Conservation (phyloP, 495 filamentous ascomycete species). For the Penicillium soppii region DNA sequence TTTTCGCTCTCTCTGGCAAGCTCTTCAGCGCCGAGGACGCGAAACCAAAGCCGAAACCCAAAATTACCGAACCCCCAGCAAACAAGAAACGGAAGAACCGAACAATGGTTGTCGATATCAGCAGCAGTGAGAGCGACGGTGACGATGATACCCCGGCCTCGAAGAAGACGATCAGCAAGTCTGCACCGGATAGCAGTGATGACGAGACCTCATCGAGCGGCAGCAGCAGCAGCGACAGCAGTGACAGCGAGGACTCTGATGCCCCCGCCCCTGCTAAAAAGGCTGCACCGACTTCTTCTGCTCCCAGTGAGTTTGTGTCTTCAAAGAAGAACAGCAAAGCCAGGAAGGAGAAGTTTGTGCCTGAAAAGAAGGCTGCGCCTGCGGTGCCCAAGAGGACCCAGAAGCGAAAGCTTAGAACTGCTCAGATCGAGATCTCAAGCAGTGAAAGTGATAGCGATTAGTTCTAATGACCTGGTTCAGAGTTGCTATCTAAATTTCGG, state of each 20-base stretch:
- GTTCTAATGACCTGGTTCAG: neutral
- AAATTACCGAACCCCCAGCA: conserved; percentile 32
- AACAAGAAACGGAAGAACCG: conserved; percentile 60
- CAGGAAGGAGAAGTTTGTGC: conserved; percentile 12
- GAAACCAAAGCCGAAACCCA: conserved; percentile 28
- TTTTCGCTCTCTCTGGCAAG: conserved; percentile 40
- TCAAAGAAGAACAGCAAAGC: conserved; percentile 2
- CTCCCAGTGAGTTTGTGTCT: neutral
- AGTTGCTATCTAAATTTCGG: conserved; percentile 6
- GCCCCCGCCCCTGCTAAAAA: conserved; percentile 3
- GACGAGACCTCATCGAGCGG: conserved; percentile 19
- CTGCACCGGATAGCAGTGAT: conserved; percentile 11
- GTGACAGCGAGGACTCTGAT: conserved; percentile 18
- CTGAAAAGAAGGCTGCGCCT: neutral
- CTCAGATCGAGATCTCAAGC: conserved; percentile 29
- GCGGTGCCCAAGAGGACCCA: conserved; percentile 29
- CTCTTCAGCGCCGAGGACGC: conserved; percentile 32
- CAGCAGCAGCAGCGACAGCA: conserved; percentile 12
- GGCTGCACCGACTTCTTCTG: neutral
- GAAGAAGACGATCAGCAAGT: conserved; percentile 14
- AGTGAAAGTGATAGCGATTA: conserved; percentile 33
- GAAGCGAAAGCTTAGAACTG: conserved; percentile 28
- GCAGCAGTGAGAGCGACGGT: conserved; percentile 40
- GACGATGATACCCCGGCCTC: conserved; percentile 10
- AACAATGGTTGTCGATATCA: conserved; percentile 45